These are phyloP conservation scores for Sphaerostilbella broomeana DNA, from an alignment of 2,329 filamentous ascomycete genomes.

Conservation along the genomic window DNA sequence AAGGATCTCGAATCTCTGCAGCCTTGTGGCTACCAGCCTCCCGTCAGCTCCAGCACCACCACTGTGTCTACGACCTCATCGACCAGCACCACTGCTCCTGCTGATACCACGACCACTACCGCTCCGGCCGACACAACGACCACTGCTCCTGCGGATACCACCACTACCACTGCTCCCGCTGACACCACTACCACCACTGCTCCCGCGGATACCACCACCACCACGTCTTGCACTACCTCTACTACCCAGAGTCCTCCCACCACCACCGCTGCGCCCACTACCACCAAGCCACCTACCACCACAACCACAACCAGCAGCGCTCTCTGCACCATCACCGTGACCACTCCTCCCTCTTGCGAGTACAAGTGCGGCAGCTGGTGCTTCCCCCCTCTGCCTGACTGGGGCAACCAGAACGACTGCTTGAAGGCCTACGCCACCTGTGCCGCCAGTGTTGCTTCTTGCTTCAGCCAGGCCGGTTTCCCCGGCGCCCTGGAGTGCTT, in stretches of 20 bases:
- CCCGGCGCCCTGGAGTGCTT: slow-evolving; percentile 44
- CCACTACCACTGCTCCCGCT: slow-evolving; percentile 13
- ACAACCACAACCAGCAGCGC: slow-evolving; percentile 33
- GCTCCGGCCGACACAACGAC: slow-evolving; percentile 4
- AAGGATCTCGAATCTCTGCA: slow-evolving; percentile 43
- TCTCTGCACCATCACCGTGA: slow-evolving; percentile 43
- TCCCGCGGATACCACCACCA: neutral
- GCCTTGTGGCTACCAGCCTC: slow-evolving; percentile 38
- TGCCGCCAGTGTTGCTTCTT: slow-evolving; percentile 41
- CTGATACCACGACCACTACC: slow-evolving; percentile 13
- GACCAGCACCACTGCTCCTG: slow-evolving; percentile 12
- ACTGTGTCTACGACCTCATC: slow-evolving; percentile 13
- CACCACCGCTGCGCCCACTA: slow-evolving; percentile 23
- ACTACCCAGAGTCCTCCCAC: slow-evolving; percentile 4
- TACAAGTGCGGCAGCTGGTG: slow-evolving; percentile 51
- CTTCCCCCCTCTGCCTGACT: slow-evolving; percentile 43
- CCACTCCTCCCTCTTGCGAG: slow-evolving; percentile 43
- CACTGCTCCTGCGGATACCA: slow-evolving; percentile 23
- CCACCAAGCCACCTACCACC: slow-evolving; percentile 17
- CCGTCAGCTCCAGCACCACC: slow-evolving; percentile 10
- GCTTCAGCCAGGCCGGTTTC: slow-evolving; percentile 46
- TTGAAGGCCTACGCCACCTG: slow-evolving; percentile 37
- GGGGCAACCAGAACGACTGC: slow-evolving; percentile 37
- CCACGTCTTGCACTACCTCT: neutral
- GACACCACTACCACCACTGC: slow-evolving; percentile 13